Conservation (phyloP, 169 alveolate genomes). For the Eimeria falciformis region DNA sequence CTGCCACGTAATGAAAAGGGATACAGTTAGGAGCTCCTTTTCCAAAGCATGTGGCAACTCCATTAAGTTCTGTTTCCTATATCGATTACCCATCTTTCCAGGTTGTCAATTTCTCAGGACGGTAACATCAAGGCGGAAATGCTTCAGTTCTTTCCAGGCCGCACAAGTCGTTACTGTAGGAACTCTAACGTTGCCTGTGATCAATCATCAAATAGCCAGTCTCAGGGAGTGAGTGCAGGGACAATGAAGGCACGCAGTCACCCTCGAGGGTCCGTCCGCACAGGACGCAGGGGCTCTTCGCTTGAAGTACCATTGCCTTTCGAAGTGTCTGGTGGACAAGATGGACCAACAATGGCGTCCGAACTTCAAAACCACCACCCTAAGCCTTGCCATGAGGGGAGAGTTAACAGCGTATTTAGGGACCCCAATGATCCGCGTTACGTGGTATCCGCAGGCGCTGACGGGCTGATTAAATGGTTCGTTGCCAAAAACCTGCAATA, state of each 20-base stretch:
- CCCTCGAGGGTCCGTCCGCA: slow-evolving; percentile 39
- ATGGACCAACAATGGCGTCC: not conserved
- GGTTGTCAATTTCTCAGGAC: slow-evolving; percentile 37
- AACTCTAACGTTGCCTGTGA: not conserved
- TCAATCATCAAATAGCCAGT: not conserved
- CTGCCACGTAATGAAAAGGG: no score
- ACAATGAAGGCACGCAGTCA: slow-evolving; percentile 27
- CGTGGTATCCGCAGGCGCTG: slow-evolving; percentile 66
- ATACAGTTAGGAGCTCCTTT: no score
- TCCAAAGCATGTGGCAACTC: no score
- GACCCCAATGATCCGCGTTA: slow-evolving; percentile 36
- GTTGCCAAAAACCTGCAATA: no score
- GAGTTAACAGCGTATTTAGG: slow-evolving; percentile 43
- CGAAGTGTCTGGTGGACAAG: slow-evolving; percentile 5
- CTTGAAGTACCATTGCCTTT: not conserved
- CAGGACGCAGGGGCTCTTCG: slow-evolving; percentile 53
- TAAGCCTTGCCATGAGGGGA: slow-evolving; percentile 23
- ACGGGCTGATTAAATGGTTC: slow-evolving; percentile 59
- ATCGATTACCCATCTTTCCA: no score
- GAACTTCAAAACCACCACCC: not conserved
- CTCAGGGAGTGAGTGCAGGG: slow-evolving; percentile 27
- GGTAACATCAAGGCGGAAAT: slow-evolving; percentile 63
- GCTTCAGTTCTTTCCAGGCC: slow-evolving; percentile 36
- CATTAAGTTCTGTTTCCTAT: no score
- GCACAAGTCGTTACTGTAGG: not conserved